A percentile compares a stretch with the other conserved stretches of the same genome.
Evolutionary conservation across 2,329 filamentous ascomycete genomes (phyloP).

Genomic region (Ophiostoma sp.): DNA sequence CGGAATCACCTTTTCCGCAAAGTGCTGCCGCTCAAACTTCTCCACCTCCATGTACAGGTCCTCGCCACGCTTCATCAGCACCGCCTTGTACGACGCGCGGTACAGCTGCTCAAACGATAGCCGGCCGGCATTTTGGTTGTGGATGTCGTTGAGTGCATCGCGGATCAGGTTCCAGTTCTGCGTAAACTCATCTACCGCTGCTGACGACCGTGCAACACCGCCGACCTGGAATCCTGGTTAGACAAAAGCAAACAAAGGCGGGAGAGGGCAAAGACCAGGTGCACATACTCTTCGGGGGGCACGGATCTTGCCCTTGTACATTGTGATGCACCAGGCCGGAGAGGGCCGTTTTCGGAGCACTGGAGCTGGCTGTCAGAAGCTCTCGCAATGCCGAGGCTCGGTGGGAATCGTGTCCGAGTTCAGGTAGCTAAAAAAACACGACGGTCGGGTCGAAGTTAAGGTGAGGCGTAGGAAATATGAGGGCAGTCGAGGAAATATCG

Average conservation of each 20-base stretch:
- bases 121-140: conserved; percentile 81
- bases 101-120: conserved; percentile 96
- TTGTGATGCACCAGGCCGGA: conserved; percentile 16
- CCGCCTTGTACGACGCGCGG: conserved; percentile 87
- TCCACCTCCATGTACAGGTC: conserved; percentile 76
- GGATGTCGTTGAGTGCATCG: conserved; percentile 77
- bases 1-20: conserved; percentile 66
- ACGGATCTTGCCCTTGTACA: conserved; percentile 51
- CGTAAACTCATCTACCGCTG: conserved; percentile 65
- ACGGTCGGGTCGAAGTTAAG: not conserved
- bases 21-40: conserved; percentile 75
- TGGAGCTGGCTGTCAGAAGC: not conserved
- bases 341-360: not conserved
- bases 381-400: not conserved
- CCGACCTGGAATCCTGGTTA: conserved; percentile 1
- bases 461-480: not conserved
- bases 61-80: conserved; percentile 79
- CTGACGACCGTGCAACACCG: conserved; percentile 9
- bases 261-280: not conserved
- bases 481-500: not conserved
- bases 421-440: not conserved
- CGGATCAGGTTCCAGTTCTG: conserved; percentile 72
- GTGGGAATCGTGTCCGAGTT: not conserved
- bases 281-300: conserved; percentile 57
- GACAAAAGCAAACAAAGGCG: not conserved